Evolutionary conservation across 495 filamentous ascomycete species (phyloP).

Genomic region (Thermothielavioides terrestris): DNA sequence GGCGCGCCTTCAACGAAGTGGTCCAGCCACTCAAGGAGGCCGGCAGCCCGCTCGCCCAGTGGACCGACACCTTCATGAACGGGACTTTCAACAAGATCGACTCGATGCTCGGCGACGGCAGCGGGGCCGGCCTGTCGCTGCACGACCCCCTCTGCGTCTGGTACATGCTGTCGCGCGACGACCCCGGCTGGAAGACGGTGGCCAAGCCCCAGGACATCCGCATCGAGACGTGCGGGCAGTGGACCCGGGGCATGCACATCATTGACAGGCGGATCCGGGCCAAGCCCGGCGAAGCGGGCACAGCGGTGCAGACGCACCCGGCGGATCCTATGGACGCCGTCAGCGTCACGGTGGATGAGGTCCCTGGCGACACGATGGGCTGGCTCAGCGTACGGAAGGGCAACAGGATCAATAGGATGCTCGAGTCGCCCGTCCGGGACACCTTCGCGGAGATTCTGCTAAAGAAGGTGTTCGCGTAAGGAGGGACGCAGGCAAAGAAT

Average conservation of each 20-base stretch:
- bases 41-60: slow-evolving; percentile 73
- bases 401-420: slow-evolving; percentile 68
- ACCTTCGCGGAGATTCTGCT: slow-evolving; percentile 42
- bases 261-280: slow-evolving; percentile 62
- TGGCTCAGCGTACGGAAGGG: slow-evolving; percentile 65
- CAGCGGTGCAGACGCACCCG: slow-evolving; percentile 36
- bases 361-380: slow-evolving; percentile 53
- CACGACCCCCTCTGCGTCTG: slow-evolving; percentile 88
- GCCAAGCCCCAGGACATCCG: slow-evolving; percentile 61
- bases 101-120: slow-evolving; percentile 46
- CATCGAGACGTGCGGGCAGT: slow-evolving; percentile 81
- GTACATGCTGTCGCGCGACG: slow-evolving; percentile 61
- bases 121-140: slow-evolving; percentile 53
- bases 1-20: slow-evolving; percentile 48
- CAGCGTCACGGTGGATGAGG: slow-evolving; percentile 28
- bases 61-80: slow-evolving; percentile 67
- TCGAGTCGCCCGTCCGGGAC: slow-evolving; percentile 48
- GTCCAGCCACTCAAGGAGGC: slow-evolving; percentile 39
- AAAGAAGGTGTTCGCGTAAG: slow-evolving; percentile 37
- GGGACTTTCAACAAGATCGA: slow-evolving; percentile 71
- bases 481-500: too few species aligned
- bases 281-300: slow-evolving; percentile 43
- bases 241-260: slow-evolving; percentile 88
- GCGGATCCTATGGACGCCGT: slow-evolving; percentile 24
- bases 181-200: slow-evolving; percentile 42